Percentiles rank a stretch among this genome's conserved stretches.
Conservation (phyloP, 1,284 basidiomycete genomes). For the Pseudomicrostroma phylloplanum region DNA sequence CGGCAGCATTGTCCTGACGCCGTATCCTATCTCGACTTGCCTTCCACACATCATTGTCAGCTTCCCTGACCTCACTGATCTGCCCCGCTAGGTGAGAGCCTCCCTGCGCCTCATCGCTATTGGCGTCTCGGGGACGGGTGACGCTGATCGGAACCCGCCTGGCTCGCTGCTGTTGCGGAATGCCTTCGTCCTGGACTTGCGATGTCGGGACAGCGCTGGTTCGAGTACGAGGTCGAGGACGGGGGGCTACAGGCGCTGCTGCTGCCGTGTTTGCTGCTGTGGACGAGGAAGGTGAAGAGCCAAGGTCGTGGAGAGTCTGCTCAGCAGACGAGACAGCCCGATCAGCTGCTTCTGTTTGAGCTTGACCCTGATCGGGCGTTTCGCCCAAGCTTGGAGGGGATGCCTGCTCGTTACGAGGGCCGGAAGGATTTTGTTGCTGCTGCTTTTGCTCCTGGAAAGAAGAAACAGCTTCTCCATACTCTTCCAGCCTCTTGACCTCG, state of each 20-base stretch:
- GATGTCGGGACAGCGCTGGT: constrained; percentile 1
- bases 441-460: background rate
- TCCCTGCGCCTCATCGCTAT: no score
- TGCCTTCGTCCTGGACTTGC: background rate
- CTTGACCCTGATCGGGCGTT: no score
- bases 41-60: constrained; percentile 7
- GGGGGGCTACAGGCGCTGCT: background rate
- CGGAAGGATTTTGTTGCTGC: background rate
- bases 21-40: constrained; percentile 5
- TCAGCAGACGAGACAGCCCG: no score
- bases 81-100: background rate
- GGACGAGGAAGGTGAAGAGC: no score
- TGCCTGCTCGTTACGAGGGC: no score
- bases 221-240: background rate
- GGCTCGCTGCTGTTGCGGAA: constrained; percentile 2
- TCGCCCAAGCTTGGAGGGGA: no score
- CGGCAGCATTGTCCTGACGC: background rate
- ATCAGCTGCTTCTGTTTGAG: no score
- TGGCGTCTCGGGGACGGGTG: background rate
- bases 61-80: constrained; percentile 1
- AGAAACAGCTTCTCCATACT: background rate
- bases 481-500: background rate
- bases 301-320: no score
- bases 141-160: background rate
- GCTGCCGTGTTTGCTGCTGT: background rate